Percentiles rank a stretch among this genome's conserved stretches.
These are phyloP conservation scores for Gossypium lobatum DNA, from an alignment of 441 rosid genomes.

Conservation along the genomic window DNA sequence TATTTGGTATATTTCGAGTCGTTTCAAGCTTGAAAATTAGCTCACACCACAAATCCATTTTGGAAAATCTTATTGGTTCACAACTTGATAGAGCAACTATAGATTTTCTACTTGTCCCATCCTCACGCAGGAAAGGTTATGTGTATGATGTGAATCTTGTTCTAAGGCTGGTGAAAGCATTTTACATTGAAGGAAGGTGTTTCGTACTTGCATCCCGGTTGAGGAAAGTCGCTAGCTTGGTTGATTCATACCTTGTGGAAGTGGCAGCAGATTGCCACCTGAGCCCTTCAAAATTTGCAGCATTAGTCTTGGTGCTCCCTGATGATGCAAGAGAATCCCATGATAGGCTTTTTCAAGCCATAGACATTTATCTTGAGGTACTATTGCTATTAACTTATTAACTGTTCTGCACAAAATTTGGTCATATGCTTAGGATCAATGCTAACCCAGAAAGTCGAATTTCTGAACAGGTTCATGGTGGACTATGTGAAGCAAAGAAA, in stretches of 20 bases:
- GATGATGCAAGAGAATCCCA: constrained; percentile 38
- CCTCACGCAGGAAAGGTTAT: constrained; percentile 19
- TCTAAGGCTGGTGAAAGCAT: constrained; percentile 32
- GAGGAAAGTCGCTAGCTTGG: constrained; percentile 36
- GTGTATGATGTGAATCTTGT: constrained; percentile 42
- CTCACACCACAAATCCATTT: constrained; percentile 8
- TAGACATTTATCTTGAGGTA: constrained; percentile 53
- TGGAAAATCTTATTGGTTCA: constrained; percentile 43
- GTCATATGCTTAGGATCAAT: not conserved
- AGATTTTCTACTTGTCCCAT: constrained; percentile 36
- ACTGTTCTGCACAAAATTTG: not conserved
- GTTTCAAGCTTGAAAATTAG: constrained; percentile 26
- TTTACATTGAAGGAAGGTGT: constrained; percentile 18
- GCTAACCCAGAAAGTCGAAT: not conserved
- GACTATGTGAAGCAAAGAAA: constrained; percentile 29
- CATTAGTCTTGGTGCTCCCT: constrained; percentile 31
- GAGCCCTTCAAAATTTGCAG: constrained; percentile 32
- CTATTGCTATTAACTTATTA: not conserved
- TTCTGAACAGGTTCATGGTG: constrained; percentile 36
- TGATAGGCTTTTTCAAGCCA: constrained; percentile 40
- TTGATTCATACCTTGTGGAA: constrained; percentile 43
- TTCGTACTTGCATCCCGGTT: constrained; percentile 1
- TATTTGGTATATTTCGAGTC: constrained; percentile 30
- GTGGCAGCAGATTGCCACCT: constrained; percentile 43
- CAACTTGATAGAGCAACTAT: constrained; percentile 45